These are phyloP conservation scores for Fusarium concolor DNA, from an alignment of 2,329 filamentous ascomycete species.

Conservation along the genomic window DNA sequence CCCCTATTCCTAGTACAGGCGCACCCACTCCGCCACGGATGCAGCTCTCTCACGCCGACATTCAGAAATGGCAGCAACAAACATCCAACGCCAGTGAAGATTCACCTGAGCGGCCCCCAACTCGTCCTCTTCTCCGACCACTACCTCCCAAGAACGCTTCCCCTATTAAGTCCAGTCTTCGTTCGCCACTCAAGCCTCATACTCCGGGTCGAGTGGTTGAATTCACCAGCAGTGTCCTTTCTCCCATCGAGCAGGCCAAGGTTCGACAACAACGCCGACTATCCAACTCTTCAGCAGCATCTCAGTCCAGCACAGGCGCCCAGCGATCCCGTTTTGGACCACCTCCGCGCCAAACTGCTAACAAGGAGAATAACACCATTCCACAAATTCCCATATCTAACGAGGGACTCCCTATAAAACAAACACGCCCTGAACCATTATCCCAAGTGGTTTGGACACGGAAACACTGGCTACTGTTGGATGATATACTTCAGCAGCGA, in stretches of 20 bases:
- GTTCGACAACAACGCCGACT: conserved; percentile 48
- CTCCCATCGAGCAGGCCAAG: conserved; percentile 57
- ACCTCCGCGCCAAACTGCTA: conserved; percentile 32
- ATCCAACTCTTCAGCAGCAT: conserved; percentile 42
- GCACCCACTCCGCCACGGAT: too few relatives aligned
- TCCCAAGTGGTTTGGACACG: conserved; percentile 61
- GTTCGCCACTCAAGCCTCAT: conserved; percentile 67
- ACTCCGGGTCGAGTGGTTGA: conserved; percentile 70
- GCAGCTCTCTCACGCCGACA: too few relatives aligned
- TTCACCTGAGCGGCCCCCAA: too few relatives aligned
- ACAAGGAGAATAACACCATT: conserved; percentile 51
- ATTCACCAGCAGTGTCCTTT: conserved; percentile 64
- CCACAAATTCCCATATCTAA: conserved; percentile 47
- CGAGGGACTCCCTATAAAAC: conserved; percentile 42
- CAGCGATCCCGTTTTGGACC: conserved; percentile 25
- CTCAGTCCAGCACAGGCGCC: conserved; percentile 23
- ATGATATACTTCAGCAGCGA: conserved; percentile 64
- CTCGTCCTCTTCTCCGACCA: conserved; percentile 52
- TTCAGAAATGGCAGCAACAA: too few relatives aligned
- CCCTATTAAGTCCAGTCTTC: conserved; percentile 67
- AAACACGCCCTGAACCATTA: conserved; percentile 42
- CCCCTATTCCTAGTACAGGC: conserved; percentile 27
- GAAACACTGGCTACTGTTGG: conserved; percentile 65
- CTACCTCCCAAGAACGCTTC: conserved; percentile 64
- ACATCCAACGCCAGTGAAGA: too few relatives aligned